These are phyloP conservation scores for Raddia guianensis DNA, from an alignment of 176 grass and related monocot species.

Conservation along the genomic window DNA sequence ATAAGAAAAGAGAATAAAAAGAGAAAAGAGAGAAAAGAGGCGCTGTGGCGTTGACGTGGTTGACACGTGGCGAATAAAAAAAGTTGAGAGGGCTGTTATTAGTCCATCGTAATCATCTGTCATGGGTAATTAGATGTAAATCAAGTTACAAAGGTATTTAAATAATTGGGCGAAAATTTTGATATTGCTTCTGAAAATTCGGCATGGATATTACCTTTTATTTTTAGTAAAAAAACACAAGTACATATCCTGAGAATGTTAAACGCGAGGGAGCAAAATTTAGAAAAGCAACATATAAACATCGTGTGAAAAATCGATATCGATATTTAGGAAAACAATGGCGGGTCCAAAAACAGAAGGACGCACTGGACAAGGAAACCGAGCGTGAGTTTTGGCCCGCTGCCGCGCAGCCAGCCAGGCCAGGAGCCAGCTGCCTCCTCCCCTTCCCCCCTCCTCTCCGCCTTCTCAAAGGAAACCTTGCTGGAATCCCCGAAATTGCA, in stretches of 20 bases:
- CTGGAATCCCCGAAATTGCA: conserved; percentile 35
- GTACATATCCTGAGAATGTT: no score
- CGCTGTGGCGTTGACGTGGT: no score
- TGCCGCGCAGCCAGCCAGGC: background rate
- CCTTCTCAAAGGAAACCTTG: background rate
- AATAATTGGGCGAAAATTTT: no score
- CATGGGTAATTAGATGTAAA: no score
- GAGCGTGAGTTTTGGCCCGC: background rate
- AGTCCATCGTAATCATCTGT: no score
- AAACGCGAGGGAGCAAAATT: background rate
- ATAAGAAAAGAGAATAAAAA: no score
- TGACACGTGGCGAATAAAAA: no score
- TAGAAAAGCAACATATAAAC: background rate
- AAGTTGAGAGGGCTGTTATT: no score
- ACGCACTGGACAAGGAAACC: background rate
- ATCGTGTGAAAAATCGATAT: background rate
- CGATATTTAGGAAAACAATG: background rate
- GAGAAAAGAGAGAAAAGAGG: no score
- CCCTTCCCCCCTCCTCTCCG: background rate
- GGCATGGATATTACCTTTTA: background rate
- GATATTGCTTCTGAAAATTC: no score
- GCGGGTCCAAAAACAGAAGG: background rate
- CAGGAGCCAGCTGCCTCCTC: conserved; percentile 18
- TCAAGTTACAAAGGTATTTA: no score
- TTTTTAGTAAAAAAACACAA: background rate